These are phyloP conservation scores for Candida hungchunana DNA, from an alignment of 805 yeast species.

Conservation along the genomic window DNA sequence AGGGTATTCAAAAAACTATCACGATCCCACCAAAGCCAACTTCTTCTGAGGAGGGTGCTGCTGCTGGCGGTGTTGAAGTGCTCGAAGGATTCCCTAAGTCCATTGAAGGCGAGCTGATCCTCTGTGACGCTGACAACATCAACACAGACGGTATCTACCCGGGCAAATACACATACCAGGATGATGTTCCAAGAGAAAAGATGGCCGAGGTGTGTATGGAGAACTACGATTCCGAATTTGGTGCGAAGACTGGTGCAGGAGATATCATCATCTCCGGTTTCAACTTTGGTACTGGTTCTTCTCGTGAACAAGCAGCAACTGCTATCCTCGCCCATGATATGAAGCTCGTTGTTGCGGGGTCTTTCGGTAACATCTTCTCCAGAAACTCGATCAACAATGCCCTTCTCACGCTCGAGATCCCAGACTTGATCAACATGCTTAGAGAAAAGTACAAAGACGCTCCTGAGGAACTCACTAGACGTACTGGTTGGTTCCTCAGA, in stretches of 20 bases:
- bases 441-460: constrained; percentile 58
- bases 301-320: constrained; percentile 99
- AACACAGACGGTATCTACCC: constrained; percentile 99
- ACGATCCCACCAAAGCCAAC: constrained; percentile 28
- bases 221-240: constrained; percentile 90
- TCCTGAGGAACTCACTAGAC: constrained; percentile 73
- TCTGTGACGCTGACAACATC: constrained; percentile 95
- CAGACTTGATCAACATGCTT: constrained; percentile 72
- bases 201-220: constrained; percentile 99
- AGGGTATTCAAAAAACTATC: constrained; percentile 42
- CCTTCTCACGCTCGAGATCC: constrained; percentile 86
- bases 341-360: constrained; percentile 90
- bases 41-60: constrained; percentile 18
- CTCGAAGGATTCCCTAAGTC: constrained; percentile 87
- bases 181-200: constrained; percentile 87
- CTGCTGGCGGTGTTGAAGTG: constrained; percentile 56
- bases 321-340: constrained; percentile 92
- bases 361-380: constrained; percentile 94
- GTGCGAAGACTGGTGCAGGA: constrained; percentile 72
- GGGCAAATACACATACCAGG: constrained; percentile 98
- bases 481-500: constrained; percentile 89
- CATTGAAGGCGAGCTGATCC: constrained; percentile 85
- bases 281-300: constrained; percentile 98
- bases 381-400: constrained; percentile 97
- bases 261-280: constrained; percentile 90